Conservation (phyloP, 257 asterid genomes). For the Solanum chaucha region DNA sequence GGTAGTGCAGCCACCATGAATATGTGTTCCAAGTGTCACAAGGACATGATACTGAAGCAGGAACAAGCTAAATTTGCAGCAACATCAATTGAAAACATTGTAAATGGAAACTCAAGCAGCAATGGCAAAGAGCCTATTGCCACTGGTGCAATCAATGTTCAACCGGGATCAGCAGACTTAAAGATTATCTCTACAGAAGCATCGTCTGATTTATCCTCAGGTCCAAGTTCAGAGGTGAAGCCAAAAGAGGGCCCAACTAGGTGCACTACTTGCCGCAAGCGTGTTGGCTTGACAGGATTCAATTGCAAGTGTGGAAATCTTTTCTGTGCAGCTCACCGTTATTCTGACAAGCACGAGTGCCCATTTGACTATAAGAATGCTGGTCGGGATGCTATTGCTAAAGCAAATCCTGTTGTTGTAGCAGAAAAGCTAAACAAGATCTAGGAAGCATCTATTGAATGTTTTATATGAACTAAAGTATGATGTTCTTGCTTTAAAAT, state of each 20-base stretch:
- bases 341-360: slow-evolving; percentile 56
- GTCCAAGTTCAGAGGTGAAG: slow-evolving; percentile 21
- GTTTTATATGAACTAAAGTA: neutral
- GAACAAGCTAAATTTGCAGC: slow-evolving; percentile 44
- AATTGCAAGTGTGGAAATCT: slow-evolving; percentile 43
- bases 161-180: slow-evolving; percentile 4
- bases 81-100: slow-evolving; percentile 38
- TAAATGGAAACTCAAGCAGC: slow-evolving; percentile 29
- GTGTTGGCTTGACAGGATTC: slow-evolving; percentile 54
- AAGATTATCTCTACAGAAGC: slow-evolving; percentile 16
- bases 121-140: slow-evolving; percentile 17
- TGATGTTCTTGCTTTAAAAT: neutral
- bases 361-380: slow-evolving; percentile 42
- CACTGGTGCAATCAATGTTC: neutral
- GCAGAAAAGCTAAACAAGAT: slow-evolving; percentile 53
- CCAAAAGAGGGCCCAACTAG: slow-evolving; percentile 34
- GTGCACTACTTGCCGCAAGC: slow-evolving; percentile 45
- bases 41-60: slow-evolving; percentile 36
- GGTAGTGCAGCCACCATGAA: slow-evolving; percentile 54
- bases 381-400: slow-evolving; percentile 45
- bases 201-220: slow-evolving; percentile 6
- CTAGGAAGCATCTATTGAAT: slow-evolving; percentile 6
- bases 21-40: slow-evolving; percentile 58
- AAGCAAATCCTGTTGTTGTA: slow-evolving; percentile 43
- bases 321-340: slow-evolving; percentile 46